phyloP scores from a whole-genome alignment of 768 basidiomycete genomes.

The Boletus sensibilis region DNA sequence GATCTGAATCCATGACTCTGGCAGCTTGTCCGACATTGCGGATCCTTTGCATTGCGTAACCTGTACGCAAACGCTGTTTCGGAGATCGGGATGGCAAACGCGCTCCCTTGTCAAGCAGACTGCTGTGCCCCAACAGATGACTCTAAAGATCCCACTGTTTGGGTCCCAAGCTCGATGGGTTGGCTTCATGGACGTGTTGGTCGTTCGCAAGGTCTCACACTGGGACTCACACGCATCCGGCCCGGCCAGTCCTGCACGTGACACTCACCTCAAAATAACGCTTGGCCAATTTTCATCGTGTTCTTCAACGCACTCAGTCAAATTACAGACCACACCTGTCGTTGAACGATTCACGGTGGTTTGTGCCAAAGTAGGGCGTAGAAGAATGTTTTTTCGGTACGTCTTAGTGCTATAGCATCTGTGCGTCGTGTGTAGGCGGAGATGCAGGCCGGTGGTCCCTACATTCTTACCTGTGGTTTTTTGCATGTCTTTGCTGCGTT shows the following conservation, averaged over 20 bases:
- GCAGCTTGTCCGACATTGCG: neutral
- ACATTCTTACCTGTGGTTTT: conserved; percentile 6
- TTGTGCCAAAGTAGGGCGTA: conserved; percentile 38
- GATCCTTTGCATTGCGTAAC: no score
- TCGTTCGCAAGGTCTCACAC: no score
- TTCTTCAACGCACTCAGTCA: conserved; percentile 35
- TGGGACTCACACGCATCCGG: neutral
- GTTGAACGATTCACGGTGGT: conserved; percentile 21
- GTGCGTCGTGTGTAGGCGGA: conserved; percentile 12
- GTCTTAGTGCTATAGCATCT: conserved; percentile 34
- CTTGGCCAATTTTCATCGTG: neutral
- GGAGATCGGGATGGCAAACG: neutral
- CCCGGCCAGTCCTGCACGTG: conserved; percentile 36
- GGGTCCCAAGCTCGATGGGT: no score
- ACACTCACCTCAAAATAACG: neutral
- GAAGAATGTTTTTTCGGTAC: conserved; percentile 22
- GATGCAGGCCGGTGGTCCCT: conserved; percentile 35
- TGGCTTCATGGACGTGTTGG: no score
- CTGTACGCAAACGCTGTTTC: neutral
- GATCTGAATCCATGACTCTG: neutral
- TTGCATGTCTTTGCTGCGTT: neutral
- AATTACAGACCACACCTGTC: conserved; percentile 30
- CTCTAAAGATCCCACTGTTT: neutral
- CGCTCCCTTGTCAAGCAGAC: no score
- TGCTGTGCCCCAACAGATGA: neutral